phyloP scores from a whole-genome alignment of 139 green algal genomes.

The Gonium pectorale region DNA sequence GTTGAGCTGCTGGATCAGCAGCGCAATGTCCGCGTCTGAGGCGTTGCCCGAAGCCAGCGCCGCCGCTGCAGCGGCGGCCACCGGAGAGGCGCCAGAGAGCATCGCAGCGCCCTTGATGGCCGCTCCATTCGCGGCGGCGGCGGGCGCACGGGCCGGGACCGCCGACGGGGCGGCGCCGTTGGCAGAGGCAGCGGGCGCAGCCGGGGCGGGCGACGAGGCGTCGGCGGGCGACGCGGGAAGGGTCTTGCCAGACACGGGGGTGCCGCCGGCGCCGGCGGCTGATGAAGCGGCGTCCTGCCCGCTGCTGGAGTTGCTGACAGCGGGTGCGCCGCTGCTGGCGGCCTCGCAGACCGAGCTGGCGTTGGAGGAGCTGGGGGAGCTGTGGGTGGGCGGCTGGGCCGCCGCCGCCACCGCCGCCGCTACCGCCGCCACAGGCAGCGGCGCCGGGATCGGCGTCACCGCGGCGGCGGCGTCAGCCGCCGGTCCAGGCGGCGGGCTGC shows the following conservation, averaged over 20 bases:
- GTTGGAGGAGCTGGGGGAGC: conserved; percentile 7
- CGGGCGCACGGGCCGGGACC: too few species aligned
- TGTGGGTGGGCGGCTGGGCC: too few species aligned
- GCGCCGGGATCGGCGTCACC: too few species aligned
- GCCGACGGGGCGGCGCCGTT: too few species aligned
- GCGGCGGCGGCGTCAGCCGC: not conserved
- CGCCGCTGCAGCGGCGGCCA: conserved; percentile 12
- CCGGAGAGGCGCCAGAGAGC: too few species aligned
- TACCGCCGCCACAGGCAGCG: too few species aligned
- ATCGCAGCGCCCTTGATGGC: too few species aligned
- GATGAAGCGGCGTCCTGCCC: too few species aligned
- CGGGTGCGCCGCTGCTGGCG: not conserved
- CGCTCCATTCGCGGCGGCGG: too few species aligned
- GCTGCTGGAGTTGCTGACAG: conserved; percentile 26
- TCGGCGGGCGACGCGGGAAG: conserved; percentile 48
- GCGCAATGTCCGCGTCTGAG: conserved; percentile 53
- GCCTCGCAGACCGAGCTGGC: conserved; percentile 39
- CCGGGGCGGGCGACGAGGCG: conserved; percentile 8
- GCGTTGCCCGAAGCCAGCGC: not conserved
- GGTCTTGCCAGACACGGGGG: conserved; percentile 21
- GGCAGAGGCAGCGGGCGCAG: not conserved
- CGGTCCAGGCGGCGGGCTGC: too few species aligned
- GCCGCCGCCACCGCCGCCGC: not conserved
- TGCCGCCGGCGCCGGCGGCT: not conserved
- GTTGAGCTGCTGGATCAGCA: conserved; percentile 53